Evolutionary conservation across 768 basidiomycete species (phyloP).

Genomic region (Leccinum truebloodii): DNA sequence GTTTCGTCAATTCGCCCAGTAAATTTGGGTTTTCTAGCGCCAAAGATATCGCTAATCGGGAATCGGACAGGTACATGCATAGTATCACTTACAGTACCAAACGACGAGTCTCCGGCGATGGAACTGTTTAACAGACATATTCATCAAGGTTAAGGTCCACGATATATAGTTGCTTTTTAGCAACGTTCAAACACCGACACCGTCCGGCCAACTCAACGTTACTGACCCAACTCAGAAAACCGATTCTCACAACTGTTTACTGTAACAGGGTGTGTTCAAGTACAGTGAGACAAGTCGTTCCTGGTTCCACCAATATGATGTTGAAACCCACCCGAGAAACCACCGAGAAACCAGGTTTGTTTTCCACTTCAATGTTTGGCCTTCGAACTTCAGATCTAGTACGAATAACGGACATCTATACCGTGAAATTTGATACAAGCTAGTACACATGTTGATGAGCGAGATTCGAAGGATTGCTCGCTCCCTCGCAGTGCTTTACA

Average conservation of each 20-base stretch:
- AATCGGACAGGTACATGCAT: neutral
- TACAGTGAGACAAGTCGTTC: no score
- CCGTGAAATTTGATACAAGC: no score
- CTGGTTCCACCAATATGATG: no score
- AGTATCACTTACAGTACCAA: neutral
- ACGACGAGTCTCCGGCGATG: neutral
- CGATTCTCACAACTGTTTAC: no score
- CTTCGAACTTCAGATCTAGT: neutral
- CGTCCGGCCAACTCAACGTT: neutral
- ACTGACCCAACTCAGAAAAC: no score
- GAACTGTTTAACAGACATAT: neutral
- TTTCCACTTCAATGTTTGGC: neutral
- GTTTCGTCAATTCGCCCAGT: neutral
- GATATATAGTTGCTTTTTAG: neutral
- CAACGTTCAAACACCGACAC: neutral
- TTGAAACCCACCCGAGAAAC: no score
- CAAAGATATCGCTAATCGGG: neutral
- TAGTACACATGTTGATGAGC: neutral
- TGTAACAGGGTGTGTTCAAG: no score
- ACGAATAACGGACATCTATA: neutral
- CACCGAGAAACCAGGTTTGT: neutral
- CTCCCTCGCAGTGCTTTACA: neutral
- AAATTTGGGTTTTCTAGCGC: neutral
- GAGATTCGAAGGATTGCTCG: neutral
- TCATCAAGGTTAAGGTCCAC: no score